These are phyloP conservation scores for Nemania abortiva DNA, from an alignment of 2,329 filamentous ascomycete species.

Conservation along the genomic window DNA sequence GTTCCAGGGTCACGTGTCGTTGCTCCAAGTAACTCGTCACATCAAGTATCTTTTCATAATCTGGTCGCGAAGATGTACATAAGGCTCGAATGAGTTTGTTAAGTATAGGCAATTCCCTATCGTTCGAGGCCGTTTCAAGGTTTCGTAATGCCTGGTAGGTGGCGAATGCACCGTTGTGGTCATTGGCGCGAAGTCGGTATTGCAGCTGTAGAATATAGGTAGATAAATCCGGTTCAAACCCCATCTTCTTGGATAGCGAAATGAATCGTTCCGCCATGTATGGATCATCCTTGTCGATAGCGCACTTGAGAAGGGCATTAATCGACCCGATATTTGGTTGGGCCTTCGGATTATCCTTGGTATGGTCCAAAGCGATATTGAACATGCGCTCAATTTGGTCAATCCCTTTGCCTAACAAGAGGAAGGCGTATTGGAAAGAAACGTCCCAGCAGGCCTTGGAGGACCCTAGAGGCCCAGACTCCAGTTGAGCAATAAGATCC, in stretches of 20 bases:
- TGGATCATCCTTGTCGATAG: slow-evolving; percentile 76
- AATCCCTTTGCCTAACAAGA: slow-evolving; percentile 74
- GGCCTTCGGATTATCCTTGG: slow-evolving; percentile 58
- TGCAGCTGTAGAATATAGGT: slow-evolving; percentile 82
- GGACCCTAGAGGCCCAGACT: slow-evolving; percentile 52
- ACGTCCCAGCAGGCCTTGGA: slow-evolving; percentile 75
- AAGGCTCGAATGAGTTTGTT: slow-evolving; percentile 80
- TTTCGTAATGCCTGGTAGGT: slow-evolving; percentile 73
- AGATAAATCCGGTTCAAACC: slow-evolving; percentile 73
- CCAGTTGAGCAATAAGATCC: slow-evolving; percentile 58
- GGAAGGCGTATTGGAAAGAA: slow-evolving; percentile 80
- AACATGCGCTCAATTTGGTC: slow-evolving; percentile 82
- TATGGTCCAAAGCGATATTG: slow-evolving; percentile 69
- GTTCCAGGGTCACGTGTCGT: slow-evolving; percentile 75
- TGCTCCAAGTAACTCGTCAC: slow-evolving; percentile 80
- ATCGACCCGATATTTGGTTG: slow-evolving; percentile 77
- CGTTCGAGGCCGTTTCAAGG: slow-evolving; percentile 64
- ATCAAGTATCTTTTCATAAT: slow-evolving; percentile 78
- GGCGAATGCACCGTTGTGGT: slow-evolving; percentile 76
- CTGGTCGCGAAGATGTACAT: slow-evolving; percentile 68
- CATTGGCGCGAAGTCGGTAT: slow-evolving; percentile 78
- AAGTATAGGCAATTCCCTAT: slow-evolving; percentile 71
- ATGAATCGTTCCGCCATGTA: slow-evolving; percentile 81
- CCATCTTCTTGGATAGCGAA: slow-evolving; percentile 72
- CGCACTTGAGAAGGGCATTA: slow-evolving; percentile 80